These are phyloP conservation scores for Apiospora phragmitis DNA, from an alignment of 2,329 filamentous ascomycete genomes.

Conservation along the genomic window DNA sequence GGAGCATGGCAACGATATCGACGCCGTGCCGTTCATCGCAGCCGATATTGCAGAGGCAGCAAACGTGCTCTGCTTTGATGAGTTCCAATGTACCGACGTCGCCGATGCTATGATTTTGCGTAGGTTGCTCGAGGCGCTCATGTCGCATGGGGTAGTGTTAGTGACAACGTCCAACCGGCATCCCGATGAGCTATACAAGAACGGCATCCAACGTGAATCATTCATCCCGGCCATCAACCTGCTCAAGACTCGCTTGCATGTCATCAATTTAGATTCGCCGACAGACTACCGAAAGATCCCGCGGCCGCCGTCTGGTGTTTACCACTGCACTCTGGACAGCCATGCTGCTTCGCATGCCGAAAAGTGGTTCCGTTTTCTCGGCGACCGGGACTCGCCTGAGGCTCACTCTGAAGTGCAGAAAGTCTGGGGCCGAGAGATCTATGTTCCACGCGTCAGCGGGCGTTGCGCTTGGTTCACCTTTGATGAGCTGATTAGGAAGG, in stretches of 20 bases:
- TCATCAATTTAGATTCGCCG: constrained; percentile 91
- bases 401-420: constrained; percentile 77
- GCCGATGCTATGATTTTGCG: constrained; percentile 98
- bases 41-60: constrained; percentile 87
- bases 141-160: constrained; percentile 95
- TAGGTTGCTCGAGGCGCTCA: constrained; percentile 81
- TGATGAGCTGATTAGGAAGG: constrained; percentile 82
- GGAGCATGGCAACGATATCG: constrained; percentile 83
- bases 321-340: constrained; percentile 82
- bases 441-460: constrained; percentile 84
- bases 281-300: constrained; percentile 98
- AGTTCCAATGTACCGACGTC: constrained; percentile 98
- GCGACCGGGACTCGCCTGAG: constrained; percentile 73
- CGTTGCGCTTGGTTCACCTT: constrained; percentile 90
- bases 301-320: constrained; percentile 88
- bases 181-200: constrained; percentile 94
- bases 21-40: constrained; percentile 87
- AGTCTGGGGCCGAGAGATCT: constrained; percentile 91
- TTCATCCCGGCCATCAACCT: constrained; percentile 96
- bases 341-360: constrained; percentile 80
- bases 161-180: constrained; percentile 97
- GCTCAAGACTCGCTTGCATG: constrained; percentile 78
- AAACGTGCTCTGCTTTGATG: constrained; percentile 93
- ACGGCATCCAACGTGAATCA: constrained; percentile 92
- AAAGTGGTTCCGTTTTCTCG: constrained; percentile 94